Conservation (phyloP, 805 yeast species). For the Yarrowia sp. region DNA sequence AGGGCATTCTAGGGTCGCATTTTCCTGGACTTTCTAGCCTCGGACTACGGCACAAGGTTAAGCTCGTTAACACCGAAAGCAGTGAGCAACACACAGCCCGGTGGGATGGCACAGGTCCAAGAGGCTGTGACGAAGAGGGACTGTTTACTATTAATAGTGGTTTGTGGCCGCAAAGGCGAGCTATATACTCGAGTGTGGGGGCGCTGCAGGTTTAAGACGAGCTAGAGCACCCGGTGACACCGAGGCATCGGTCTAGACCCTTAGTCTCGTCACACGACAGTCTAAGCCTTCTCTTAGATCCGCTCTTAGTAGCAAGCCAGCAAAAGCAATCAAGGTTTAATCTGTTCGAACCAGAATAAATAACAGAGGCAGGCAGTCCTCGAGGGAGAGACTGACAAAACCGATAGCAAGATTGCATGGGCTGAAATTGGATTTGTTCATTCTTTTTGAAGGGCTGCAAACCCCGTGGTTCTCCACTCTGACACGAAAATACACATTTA, state of each 20-base stretch:
- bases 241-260: constrained; percentile 11
- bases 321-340: constrained; percentile 31
- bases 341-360: background rate
- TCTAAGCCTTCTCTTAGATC: constrained; percentile 17
- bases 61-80: constrained; percentile 23
- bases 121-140: background rate
- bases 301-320: constrained; percentile 15
- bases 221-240: background rate
- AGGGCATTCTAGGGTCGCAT: background rate
- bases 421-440: background rate
- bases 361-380: background rate
- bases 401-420: no score
- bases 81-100: constrained; percentile 36
- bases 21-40: constrained; percentile 4
- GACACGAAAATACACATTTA: background rate
- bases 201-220: no score
- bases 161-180: background rate
- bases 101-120: background rate
- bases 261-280: constrained; percentile 15
- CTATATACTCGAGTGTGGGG: no score
- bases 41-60: constrained; percentile 14
- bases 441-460: background rate
- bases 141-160: background rate
- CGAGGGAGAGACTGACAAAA: background rate
- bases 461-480: background rate